Evolutionary conservation across 176 grass and related monocot genomes (phyloP).

Genomic region (Juncus effusus): DNA sequence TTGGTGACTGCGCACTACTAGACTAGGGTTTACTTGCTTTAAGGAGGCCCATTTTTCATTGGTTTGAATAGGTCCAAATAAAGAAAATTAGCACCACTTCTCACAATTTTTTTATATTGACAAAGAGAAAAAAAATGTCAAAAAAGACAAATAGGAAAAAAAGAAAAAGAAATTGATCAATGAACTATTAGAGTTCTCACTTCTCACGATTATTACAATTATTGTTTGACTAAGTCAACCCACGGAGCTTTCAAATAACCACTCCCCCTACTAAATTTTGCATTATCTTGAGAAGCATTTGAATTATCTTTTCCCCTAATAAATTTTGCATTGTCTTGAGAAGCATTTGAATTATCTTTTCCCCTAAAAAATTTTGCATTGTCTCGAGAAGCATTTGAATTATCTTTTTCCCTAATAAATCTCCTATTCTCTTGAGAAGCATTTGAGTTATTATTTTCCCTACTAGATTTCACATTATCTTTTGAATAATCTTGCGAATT

Average conservation of each 20-base stretch:
- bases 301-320: slow-evolving; percentile 30
- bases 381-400: slow-evolving; percentile 24
- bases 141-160: too few relatives aligned
- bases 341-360: slow-evolving; percentile 32
- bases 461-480: slow-evolving; percentile 25
- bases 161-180: too few relatives aligned
- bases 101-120: too few relatives aligned
- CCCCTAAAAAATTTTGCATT: slow-evolving; percentile 23
- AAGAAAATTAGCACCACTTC: too few relatives aligned
- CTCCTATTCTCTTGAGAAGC: slow-evolving; percentile 20
- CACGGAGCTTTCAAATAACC: too few relatives aligned
- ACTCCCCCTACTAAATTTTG: neutral
- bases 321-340: slow-evolving; percentile 23
- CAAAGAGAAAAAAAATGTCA: too few relatives aligned
- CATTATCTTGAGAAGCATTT: slow-evolving; percentile 19
- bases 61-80: too few relatives aligned
- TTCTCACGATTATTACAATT: too few relatives aligned
- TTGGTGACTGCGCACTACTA: neutral
- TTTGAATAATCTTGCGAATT: neutral
- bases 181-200: too few relatives aligned
- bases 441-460: slow-evolving; percentile 28
- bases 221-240: too few relatives aligned
- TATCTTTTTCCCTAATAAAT: slow-evolving; percentile 30
- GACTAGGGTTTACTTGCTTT: neutral
- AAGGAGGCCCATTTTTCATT: neutral